These are phyloP conservation scores for Cordyceps tenuipes DNA, from an alignment of 2,329 filamentous ascomycete genomes.

Conservation along the genomic window DNA sequence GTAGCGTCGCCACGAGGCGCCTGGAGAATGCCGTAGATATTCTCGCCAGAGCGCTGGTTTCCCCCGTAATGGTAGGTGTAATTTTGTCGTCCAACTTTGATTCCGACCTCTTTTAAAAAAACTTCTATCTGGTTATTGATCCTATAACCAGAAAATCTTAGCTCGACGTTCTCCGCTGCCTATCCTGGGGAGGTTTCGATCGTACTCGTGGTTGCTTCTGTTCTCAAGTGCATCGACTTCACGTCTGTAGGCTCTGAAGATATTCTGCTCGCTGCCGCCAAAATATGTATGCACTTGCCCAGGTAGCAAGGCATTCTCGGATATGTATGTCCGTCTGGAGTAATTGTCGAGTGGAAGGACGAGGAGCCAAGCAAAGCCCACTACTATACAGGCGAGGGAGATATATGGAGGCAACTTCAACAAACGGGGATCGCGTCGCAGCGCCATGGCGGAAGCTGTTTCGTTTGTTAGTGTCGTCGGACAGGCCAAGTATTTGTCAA, in stretches of 20 bases:
- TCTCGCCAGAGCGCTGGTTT: constrained; percentile 67
- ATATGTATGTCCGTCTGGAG: constrained; percentile 89
- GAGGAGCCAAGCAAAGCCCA: constrained; percentile 84
- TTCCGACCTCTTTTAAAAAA: constrained; percentile 67
- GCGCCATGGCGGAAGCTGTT: constrained; percentile 52
- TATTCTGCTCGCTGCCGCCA: constrained; percentile 87
- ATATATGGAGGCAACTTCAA: constrained; percentile 81
- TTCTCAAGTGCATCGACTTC: constrained; percentile 62
- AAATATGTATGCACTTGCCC: constrained; percentile 98
- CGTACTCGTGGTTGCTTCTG: constrained; percentile 45
- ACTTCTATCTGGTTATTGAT: constrained; percentile 64
- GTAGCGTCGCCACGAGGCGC: constrained; percentile 93
- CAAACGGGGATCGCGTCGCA: constrained; percentile 74
- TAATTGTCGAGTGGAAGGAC: constrained; percentile 85
- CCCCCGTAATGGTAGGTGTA: constrained; percentile 80
- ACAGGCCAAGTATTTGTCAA: background rate
- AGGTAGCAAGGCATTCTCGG: constrained; percentile 90
- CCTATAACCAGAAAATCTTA: constrained; percentile 24
- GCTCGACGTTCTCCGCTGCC: background rate
- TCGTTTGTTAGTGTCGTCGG: background rate
- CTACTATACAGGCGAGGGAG: constrained; percentile 72
- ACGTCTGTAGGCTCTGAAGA: constrained; percentile 82
- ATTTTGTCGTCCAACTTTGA: constrained; percentile 82
- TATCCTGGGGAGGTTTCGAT: too few relatives aligned
- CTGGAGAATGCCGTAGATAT: constrained; percentile 87